A percentile compares a stretch with the other conserved stretches of the same genome.
Conservation (phyloP, 2,329 filamentous ascomycete species). For the Rhynchosporium secalis region DNA sequence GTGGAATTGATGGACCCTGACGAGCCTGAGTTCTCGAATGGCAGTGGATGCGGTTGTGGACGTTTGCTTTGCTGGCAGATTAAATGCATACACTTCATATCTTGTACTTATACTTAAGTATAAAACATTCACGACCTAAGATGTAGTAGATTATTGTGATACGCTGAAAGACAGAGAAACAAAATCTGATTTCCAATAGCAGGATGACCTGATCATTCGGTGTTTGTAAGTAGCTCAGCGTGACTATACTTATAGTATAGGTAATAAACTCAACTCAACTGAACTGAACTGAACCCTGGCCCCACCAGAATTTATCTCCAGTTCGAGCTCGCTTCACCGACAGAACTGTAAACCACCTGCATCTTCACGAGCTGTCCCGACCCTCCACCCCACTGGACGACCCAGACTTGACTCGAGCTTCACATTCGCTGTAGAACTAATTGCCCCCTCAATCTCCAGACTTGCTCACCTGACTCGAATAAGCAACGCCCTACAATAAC, state of each 20-base stretch:
- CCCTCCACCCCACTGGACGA: background rate
- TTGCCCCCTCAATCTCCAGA: slow-evolving; percentile 8
- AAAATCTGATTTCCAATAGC: background rate
- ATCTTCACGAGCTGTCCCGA: background rate
- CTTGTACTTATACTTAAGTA: background rate
- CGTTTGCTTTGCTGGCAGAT: slow-evolving; percentile 21
- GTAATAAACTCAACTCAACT: background rate
- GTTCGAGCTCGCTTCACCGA: slow-evolving; percentile 4
- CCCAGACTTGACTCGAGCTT: slow-evolving; percentile 18
- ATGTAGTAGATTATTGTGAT: background rate
- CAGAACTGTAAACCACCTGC: background rate
- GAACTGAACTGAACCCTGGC: background rate
- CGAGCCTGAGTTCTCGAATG: background rate
- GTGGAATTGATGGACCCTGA: too few species aligned
- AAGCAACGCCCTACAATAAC: background rate
- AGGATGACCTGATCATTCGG: slow-evolving; percentile 10
- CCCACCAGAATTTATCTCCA: slow-evolving; percentile 12
- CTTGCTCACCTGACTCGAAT: slow-evolving; percentile 19
- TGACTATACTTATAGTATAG: background rate
- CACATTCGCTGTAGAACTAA: slow-evolving; percentile 14
- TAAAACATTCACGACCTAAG: background rate
- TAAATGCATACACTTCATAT: background rate
- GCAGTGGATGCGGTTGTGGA: background rate
- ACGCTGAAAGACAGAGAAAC: background rate
- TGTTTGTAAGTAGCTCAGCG: background rate